phyloP scores from a whole-genome alignment of 495 filamentous ascomycete species.

The Penicillium crystallinum region DNA sequence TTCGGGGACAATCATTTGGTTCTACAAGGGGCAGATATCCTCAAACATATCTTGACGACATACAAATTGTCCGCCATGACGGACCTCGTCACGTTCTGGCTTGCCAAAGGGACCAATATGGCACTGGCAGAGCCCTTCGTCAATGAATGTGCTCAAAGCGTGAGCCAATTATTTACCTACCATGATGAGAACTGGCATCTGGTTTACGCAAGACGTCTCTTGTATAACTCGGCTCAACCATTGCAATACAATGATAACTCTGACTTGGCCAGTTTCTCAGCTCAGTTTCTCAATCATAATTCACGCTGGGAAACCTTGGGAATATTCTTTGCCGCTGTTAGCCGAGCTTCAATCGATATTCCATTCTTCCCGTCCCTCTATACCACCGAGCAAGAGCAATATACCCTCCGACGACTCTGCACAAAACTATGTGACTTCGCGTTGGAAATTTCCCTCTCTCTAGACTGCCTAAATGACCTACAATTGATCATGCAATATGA shows the following conservation, averaged over 20 bases:
- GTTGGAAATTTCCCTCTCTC: constrained; percentile 34
- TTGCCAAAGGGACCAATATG: constrained; percentile 32
- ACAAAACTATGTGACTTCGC: constrained; percentile 29
- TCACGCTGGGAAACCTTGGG: constrained; percentile 41
- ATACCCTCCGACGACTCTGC: constrained; percentile 22
- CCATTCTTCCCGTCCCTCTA: constrained; percentile 31
- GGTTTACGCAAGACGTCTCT: constrained; percentile 26
- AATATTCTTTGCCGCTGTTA: constrained; percentile 35
- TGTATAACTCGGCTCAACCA: constrained; percentile 31
- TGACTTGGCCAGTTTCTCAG: constrained; percentile 23
- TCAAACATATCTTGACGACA: constrained; percentile 19
- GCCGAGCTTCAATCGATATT: constrained; percentile 33
- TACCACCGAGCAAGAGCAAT: constrained; percentile 22
- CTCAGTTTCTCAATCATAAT: constrained; percentile 31
- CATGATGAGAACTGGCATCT: constrained; percentile 27
- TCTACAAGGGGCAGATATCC: constrained; percentile 25
- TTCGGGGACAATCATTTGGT: constrained; percentile 22
- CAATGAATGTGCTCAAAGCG: constrained; percentile 22
- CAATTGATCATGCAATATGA: constrained; percentile 42
- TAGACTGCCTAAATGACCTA: constrained; percentile 43
- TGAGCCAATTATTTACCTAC: constrained; percentile 22
- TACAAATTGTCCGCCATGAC: constrained; percentile 25
- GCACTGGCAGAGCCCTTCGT: constrained; percentile 32
- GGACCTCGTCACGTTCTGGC: constrained; percentile 29
- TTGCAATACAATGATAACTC: constrained; percentile 20